Evolutionary conservation across 805 yeast species (phyloP).

Genomic region (Barnettozyma salicaria): DNA sequence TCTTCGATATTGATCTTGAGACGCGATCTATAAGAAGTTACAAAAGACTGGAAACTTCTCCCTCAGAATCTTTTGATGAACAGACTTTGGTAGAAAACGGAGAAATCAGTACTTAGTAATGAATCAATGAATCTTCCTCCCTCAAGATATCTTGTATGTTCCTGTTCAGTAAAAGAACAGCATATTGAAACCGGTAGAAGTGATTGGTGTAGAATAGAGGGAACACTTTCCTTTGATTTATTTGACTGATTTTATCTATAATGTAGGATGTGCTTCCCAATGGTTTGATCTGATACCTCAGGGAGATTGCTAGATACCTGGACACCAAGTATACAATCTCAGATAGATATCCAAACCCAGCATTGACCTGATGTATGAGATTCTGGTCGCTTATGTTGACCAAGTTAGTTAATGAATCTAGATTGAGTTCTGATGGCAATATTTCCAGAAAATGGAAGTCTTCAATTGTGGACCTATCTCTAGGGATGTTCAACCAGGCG

Average conservation of each 20-base stretch:
- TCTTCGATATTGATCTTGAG: constrained; percentile 57
- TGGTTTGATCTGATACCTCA: constrained; percentile 34
- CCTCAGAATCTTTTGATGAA: constrained; percentile 37
- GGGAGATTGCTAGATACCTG: constrained; percentile 29
- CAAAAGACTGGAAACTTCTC: constrained; percentile 64
- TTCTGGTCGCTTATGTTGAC: constrained; percentile 14
- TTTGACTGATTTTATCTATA: constrained; percentile 31
- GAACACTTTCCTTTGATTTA: constrained; percentile 28
- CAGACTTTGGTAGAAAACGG: constrained; percentile 33
- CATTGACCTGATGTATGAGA: constrained; percentile 25
- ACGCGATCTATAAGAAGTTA: constrained; percentile 46
- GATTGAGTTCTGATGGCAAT: constrained; percentile 17
- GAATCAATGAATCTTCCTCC: constrained; percentile 10
- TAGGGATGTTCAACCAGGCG: constrained; percentile 15
- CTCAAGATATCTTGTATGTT: constrained; percentile 32
- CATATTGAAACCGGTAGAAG: constrained; percentile 35
- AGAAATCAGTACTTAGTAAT: constrained; percentile 1
- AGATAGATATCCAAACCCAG: constrained; percentile 32
- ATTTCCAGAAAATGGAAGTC: constrained; percentile 23
- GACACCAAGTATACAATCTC: constrained; percentile 30
- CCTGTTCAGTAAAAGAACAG: constrained; percentile 30
- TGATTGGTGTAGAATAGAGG: constrained; percentile 37
- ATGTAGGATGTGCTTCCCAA: constrained; percentile 37
- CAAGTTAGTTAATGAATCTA: constrained; percentile 12
- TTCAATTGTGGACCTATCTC: constrained; percentile 1